A percentile compares a stretch with the other conserved stretches of the same genome.
Evolutionary conservation across 768 basidiomycete species (phyloP).

Genomic region (Hemileccinum rubropunctum): DNA sequence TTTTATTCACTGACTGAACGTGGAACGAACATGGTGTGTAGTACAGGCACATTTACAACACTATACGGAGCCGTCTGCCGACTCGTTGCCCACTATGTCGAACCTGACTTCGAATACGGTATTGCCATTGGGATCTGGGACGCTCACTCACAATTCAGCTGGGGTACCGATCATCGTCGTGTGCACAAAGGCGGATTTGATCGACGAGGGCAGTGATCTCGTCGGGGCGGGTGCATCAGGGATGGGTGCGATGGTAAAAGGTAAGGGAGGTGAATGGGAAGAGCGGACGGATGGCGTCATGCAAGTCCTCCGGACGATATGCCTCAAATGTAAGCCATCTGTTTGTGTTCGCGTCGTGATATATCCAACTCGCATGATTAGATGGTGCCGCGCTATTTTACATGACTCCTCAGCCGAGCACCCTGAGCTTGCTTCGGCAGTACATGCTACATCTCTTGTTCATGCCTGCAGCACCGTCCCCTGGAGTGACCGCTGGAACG

Average conservation of each 20-base stretch:
- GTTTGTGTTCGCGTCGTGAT: not conserved
- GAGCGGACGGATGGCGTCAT: slow-evolving; percentile 93
- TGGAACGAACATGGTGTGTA: slow-evolving; percentile 29
- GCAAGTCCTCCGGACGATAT: slow-evolving; percentile 92
- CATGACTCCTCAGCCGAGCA: slow-evolving; percentile 77
- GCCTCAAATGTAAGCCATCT: slow-evolving; percentile 75
- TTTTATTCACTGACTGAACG: not conserved
- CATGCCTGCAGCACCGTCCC: slow-evolving; percentile 58
- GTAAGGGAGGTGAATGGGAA: slow-evolving; percentile 91
- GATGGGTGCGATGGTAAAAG: slow-evolving; percentile 90
- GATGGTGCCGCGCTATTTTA: slow-evolving; percentile 94
- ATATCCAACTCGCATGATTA: slow-evolving; percentile 30
- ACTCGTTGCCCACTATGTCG: slow-evolving; percentile 60
- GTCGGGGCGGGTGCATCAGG: slow-evolving; percentile 68
- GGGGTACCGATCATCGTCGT: slow-evolving; percentile 87
- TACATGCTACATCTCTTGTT: slow-evolving; percentile 75
- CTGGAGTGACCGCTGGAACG: slow-evolving; percentile 27
- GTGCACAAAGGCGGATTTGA: slow-evolving; percentile 91
- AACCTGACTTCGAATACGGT: slow-evolving; percentile 61
- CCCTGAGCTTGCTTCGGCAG: slow-evolving; percentile 72
- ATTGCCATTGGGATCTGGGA: slow-evolving; percentile 81
- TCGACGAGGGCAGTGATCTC: slow-evolving; percentile 77
- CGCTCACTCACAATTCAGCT: slow-evolving; percentile 79
- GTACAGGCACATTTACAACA: slow-evolving; percentile 90
- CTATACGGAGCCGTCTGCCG: slow-evolving; percentile 77